Base-by-base conservation (phyloP, 2,329 filamentous ascomycete genomes). In the Penicillium sp. region DNA sequence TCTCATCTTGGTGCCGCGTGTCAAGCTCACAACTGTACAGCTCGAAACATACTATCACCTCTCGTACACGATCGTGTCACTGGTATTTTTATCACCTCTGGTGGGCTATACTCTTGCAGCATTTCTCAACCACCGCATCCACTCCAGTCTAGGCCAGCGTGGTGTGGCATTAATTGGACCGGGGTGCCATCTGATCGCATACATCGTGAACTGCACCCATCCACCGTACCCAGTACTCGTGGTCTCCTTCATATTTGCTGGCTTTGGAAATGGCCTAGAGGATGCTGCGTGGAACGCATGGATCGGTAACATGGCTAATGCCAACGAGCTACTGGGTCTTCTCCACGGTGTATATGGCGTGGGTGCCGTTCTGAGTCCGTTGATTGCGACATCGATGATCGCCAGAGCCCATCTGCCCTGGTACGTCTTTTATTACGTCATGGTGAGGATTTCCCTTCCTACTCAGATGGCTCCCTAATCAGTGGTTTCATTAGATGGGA, bases 361-460 rank as follows among this genome's bases (percentile, higher is more conserved):
- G 0, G 89, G 89, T 0, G 89, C 85, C 1, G 85, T 86, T 0
- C 74, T 90, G 11, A 77, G 80, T 3, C 89, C 89, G 0, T 69
- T 92, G 6, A 78, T 90, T 53, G 87, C 88, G 1, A 90, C 89
- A 0, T 80, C 81, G 4, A 84, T 92, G 81, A 81, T 92, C 31
- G 84, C 85, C 0, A 83, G 83, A 57, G 82, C 74, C 0, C 59
- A 73, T 4, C 64, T 86, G 45, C 75, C 75, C 0, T 94, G 89
- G 89, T 90, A 86, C 61, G 76, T 76, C 10, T 92, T 87, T 69
- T 92, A 89, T 70, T 90, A 90, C 64, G 72, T 90, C 50, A 88
- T 91, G 84, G 83, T 87, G 63, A 55, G 78, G 44, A 2, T 16
- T 36, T 20, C n/a, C 8, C 18, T 9, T 8, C 8, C 11, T 10